Evolutionary conservation across 768 basidiomycete species (phyloP).

Genomic region (Cyclocybe cylindracea): DNA sequence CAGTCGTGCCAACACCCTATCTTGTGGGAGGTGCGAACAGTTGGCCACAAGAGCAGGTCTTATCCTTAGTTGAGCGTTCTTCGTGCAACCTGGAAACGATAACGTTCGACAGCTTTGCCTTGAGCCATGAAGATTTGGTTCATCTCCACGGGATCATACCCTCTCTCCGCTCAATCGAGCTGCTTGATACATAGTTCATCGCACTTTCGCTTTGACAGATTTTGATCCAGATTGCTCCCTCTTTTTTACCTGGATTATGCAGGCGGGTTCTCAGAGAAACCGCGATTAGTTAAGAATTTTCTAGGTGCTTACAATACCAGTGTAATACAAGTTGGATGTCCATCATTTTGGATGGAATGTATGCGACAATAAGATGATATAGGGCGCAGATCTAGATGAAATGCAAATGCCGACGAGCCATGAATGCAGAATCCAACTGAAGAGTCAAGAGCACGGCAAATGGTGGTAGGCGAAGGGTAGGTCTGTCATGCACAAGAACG

Average conservation of each 20-base stretch:
- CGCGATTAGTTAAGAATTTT: background rate
- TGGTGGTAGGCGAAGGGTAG: no score
- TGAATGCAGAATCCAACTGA: no score
- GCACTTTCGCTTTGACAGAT: background rate
- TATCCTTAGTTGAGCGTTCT: slow-evolving; percentile 22
- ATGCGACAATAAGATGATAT: no score
- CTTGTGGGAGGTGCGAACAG: slow-evolving; percentile 17
- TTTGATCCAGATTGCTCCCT: background rate
- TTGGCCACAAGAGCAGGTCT: slow-evolving; percentile 18
- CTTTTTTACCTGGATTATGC: background rate
- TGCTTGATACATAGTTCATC: background rate
- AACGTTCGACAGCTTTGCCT: slow-evolving; percentile 13
- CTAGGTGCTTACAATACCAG: slow-evolving; percentile 24
- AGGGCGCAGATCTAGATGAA: no score
- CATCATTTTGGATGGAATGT: slow-evolving; percentile 3
- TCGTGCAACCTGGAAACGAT: slow-evolving; percentile 13
- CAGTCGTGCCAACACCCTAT: slow-evolving; percentile 20
- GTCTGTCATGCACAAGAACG: no score
- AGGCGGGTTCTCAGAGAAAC: background rate
- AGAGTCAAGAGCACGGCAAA: no score
- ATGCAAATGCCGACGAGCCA: no score
- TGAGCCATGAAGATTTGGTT: slow-evolving; percentile 5
- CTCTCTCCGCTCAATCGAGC: slow-evolving; percentile 4
- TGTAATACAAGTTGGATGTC: slow-evolving; percentile 24
- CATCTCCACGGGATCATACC: slow-evolving; percentile 9